Percentiles rank a stretch among this genome's conserved stretches.
Conservation (phyloP, 106 monocot genomes). For the Dendrobium nobile region DNA sequence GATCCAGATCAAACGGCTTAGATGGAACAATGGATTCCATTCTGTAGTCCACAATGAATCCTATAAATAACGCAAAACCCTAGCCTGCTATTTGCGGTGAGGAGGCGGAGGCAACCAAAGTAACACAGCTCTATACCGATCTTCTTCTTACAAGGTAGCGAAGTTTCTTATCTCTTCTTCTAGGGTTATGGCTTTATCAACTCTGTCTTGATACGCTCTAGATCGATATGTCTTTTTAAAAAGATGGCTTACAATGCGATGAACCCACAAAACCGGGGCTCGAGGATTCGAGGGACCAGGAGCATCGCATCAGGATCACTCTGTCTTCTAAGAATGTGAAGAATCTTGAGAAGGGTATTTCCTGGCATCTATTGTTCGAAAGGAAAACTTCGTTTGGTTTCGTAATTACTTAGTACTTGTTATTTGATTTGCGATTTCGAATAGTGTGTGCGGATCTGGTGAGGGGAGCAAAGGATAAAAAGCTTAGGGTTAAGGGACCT, state of each 20-base stretch:
- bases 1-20: too few relatives aligned
- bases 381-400: neutral
- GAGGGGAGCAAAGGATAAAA: slow-evolving; percentile 65
- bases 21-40: too few relatives aligned
- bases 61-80: too few relatives aligned
- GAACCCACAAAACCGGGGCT: slow-evolving; percentile 53
- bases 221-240: too few relatives aligned
- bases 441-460: slow-evolving; percentile 71
- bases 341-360: slow-evolving; percentile 81
- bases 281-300: slow-evolving; percentile 53
- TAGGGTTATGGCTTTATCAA: too few relatives aligned
- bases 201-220: too few relatives aligned
- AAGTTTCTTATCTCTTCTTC: too few relatives aligned
- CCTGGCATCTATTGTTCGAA: neutral
- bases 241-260: slow-evolving; percentile 52
- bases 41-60: too few relatives aligned
- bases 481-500: slow-evolving; percentile 56
- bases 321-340: slow-evolving; percentile 77
- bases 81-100: too few relatives aligned
- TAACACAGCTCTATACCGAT: too few relatives aligned
- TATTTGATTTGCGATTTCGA: neutral
- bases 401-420: neutral
- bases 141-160: too few relatives aligned
- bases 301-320: slow-evolving; percentile 79
- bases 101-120: too few relatives aligned